Percentiles rank a stretch among this genome's conserved stretches.
Evolutionary conservation across 257 asterid genomes (phyloP).

Genomic region (Rauvolfia tetraphylla): DNA sequence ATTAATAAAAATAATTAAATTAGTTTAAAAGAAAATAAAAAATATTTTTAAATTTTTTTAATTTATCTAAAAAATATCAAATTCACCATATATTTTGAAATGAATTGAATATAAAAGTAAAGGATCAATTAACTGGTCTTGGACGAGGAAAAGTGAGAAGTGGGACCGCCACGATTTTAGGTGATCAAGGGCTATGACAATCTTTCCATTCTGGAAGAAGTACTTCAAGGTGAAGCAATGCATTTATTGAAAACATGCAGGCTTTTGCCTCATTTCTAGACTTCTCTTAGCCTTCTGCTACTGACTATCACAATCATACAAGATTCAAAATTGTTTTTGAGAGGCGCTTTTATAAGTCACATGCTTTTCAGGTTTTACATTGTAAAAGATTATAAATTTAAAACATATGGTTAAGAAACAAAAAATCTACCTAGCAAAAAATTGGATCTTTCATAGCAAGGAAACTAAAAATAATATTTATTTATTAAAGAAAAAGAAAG

Average conservation of each 20-base stretch:
- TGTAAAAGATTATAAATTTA: too few relatives aligned
- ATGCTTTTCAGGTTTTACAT: too few relatives aligned
- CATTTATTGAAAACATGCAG: constrained; percentile 28
- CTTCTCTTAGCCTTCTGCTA: constrained; percentile 1
- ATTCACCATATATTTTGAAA: too few relatives aligned
- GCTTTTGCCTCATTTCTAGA: constrained; percentile 12
- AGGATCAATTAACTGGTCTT: neutral
- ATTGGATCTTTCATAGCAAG: too few relatives aligned
- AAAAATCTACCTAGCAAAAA: too few relatives aligned
- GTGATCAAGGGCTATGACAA: constrained; percentile 18
- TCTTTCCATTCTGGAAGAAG: constrained; percentile 20
- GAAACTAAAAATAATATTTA: too few relatives aligned
- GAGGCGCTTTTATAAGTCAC: neutral
- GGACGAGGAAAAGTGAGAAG: neutral
- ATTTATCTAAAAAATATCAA: too few relatives aligned
- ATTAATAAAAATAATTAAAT: too few relatives aligned
- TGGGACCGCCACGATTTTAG: constrained; percentile 12
- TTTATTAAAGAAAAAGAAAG: too few relatives aligned
- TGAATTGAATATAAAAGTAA: neutral
- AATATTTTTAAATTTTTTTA: too few relatives aligned
- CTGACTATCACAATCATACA: neutral
- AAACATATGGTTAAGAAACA: too few relatives aligned
- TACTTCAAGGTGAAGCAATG: constrained; percentile 22
- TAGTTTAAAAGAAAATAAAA: too few relatives aligned
- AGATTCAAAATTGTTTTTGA: neutral